Conservation (phyloP, 2,329 filamentous ascomycete species). For the Coniochaeta pulveracea region DNA sequence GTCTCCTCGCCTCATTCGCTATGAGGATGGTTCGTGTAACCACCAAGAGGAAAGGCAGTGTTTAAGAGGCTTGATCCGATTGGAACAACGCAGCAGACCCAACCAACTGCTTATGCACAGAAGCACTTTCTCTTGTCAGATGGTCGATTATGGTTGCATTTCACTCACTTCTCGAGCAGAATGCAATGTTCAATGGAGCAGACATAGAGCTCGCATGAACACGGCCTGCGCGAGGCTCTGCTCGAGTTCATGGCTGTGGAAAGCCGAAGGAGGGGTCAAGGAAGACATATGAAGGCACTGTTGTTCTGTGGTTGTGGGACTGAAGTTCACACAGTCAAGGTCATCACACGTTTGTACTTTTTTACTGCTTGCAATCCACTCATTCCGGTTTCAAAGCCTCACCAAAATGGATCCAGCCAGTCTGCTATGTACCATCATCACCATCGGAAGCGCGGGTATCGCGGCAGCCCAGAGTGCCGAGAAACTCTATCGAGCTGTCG, state of each 20-base stretch:
- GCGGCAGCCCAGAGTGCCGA: neutral
- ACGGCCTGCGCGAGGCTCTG: conserved; percentile 1
- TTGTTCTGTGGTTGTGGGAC: neutral
- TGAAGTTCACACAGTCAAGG: neutral
- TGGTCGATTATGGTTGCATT: neutral
- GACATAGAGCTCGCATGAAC: neutral
- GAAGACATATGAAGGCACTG: neutral
- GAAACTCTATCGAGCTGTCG: neutral
- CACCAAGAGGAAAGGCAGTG: neutral
- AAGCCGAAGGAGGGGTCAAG: neutral
- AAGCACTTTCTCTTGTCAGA: neutral
- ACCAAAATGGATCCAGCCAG: neutral
- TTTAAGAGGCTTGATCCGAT: neutral
- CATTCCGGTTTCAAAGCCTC: too few species aligned
- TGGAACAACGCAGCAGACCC: conserved; percentile 1
- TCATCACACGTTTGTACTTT: neutral
- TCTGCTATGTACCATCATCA: neutral
- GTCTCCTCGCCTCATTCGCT: neutral
- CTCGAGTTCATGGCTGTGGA: neutral
- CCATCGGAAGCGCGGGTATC: neutral
- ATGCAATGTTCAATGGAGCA: neutral
- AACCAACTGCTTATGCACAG: neutral
- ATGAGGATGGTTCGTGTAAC: neutral
- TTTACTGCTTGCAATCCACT: too few species aligned
- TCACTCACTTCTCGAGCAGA: conserved; percentile 1